Percentiles rank a stretch among this genome's conserved stretches.
Conservation (phyloP, 495 filamentous ascomycete genomes). For the Aspergillus incahuasiensis region DNA sequence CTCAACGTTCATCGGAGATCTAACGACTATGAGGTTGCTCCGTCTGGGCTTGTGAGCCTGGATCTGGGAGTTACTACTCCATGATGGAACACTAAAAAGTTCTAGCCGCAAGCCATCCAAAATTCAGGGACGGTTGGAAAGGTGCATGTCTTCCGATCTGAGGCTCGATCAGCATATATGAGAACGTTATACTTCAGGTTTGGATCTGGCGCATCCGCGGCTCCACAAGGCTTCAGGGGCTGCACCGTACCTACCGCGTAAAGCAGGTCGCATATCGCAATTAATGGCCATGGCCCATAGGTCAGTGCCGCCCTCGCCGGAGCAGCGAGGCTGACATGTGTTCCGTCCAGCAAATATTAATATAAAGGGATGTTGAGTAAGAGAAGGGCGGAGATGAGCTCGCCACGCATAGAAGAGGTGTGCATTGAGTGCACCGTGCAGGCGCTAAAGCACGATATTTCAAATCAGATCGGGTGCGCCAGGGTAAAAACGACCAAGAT, state of each 20-base stretch:
- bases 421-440: neutral
- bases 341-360: too few relatives aligned
- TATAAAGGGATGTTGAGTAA: neutral
- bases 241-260: neutral
- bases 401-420: neutral
- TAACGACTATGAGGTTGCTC: neutral
- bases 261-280: neutral
- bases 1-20: neutral
- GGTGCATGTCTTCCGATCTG: too few relatives aligned
- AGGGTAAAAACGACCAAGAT: conserved; percentile 3
- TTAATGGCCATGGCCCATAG: too few relatives aligned
- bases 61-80: too few relatives aligned
- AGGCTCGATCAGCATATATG: too few relatives aligned
- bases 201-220: neutral
- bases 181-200: neutral
- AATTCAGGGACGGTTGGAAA: too few relatives aligned
- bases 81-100: too few relatives aligned
- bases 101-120: too few relatives aligned
- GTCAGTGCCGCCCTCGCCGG: neutral
- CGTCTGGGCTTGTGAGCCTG: too few relatives aligned
- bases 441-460: conserved; percentile 12
- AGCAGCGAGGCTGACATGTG: too few relatives aligned
- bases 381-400: neutral
- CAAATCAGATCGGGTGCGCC: conserved; percentile 14
- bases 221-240: neutral